These are phyloP conservation scores for Magnaporthiopsis poae DNA, from an alignment of 2,329 filamentous ascomycete genomes.

Conservation along the genomic window DNA sequence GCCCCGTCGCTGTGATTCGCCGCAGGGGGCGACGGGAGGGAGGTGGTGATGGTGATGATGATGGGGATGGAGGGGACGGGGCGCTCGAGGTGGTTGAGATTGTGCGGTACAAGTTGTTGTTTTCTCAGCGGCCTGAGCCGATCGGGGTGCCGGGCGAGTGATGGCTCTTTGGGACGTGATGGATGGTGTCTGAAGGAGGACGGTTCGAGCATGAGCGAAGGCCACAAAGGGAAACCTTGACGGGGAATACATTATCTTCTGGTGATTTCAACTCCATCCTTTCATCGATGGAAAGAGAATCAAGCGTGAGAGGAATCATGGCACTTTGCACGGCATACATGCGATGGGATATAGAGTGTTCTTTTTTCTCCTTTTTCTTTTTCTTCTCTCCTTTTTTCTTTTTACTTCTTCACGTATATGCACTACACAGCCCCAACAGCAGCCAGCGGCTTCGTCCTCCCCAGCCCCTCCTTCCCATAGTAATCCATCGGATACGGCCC, in stretches of 20 bases:
- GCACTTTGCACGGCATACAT: background rate
- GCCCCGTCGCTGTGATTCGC: slow-evolving; percentile 68
- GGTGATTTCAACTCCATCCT: too few relatives aligned
- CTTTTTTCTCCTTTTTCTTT: background rate
- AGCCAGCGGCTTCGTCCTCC: slow-evolving; percentile 54
- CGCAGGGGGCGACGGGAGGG: slow-evolving; percentile 38
- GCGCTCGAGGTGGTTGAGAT: slow-evolving; percentile 79
- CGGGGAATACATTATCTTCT: too few relatives aligned
- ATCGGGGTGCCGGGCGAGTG: slow-evolving; percentile 39
- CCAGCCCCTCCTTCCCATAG: slow-evolving; percentile 83
- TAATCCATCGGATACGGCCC: slow-evolving; percentile 96
- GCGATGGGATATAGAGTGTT: background rate
- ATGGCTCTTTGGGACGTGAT: background rate
- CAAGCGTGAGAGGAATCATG: background rate
- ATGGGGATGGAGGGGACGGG: slow-evolving; percentile 29
- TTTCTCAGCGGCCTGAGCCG: slow-evolving; percentile 75
- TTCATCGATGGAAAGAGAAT: too few relatives aligned
- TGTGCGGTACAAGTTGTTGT: slow-evolving; percentile 76
- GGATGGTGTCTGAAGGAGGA: too few relatives aligned
- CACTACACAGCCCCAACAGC: slow-evolving; percentile 12
- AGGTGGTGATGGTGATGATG: slow-evolving; percentile 22
- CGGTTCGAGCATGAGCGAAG: too few relatives aligned
- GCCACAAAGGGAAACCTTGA: too few relatives aligned
- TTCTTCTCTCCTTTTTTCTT: background rate
- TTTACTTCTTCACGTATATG: background rate